Percentiles rank a stretch among this genome's conserved stretches.
Evolutionary conservation across 768 basidiomycete genomes (phyloP).

Genomic region (Xerocomellus amylosporus): DNA sequence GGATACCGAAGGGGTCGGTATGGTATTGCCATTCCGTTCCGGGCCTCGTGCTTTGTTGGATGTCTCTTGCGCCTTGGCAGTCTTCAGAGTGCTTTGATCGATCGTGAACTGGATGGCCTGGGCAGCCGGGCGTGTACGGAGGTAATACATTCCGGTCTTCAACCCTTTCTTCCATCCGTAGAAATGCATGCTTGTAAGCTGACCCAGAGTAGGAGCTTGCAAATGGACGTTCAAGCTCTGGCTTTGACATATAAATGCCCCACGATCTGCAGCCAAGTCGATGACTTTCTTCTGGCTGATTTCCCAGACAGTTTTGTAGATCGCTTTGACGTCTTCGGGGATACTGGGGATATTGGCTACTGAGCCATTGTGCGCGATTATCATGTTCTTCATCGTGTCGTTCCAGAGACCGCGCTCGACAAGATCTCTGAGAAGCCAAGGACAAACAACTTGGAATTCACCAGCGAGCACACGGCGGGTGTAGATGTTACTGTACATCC

Average conservation of each 20-base stretch:
- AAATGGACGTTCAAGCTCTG: slow-evolving; percentile 95
- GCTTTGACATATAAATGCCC: slow-evolving; percentile 95
- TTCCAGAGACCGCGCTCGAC: slow-evolving; percentile 95
- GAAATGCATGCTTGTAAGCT: slow-evolving; percentile 96
- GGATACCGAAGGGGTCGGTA: slow-evolving; percentile 25
- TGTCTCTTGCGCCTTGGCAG: slow-evolving; percentile 37
- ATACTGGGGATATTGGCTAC: slow-evolving; percentile 85
- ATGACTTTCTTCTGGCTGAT: slow-evolving; percentile 98
- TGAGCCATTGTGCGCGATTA: slow-evolving; percentile 94
- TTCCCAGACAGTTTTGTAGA: slow-evolving; percentile 99
- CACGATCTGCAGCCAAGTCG: slow-evolving; percentile 97
- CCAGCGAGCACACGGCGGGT: slow-evolving; percentile 98
- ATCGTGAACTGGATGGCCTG: slow-evolving; percentile 98
- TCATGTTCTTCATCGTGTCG: slow-evolving; percentile 98
- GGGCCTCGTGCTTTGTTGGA: slow-evolving; percentile 16
- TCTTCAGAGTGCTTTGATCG: slow-evolving; percentile 74
- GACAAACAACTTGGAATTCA: slow-evolving; percentile 99
- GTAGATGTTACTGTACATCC: slow-evolving; percentile 82
- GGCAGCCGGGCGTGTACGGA: slow-evolving; percentile 91
- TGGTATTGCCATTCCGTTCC: slow-evolving; percentile 15
- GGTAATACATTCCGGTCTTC: slow-evolving; percentile 98
- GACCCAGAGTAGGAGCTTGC: slow-evolving; percentile 82
- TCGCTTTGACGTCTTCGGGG: slow-evolving; percentile 89
- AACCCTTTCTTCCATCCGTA: slow-evolving; percentile 99
- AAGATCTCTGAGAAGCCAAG: slow-evolving; percentile 97